These are phyloP conservation scores for Neonectria sp. DNA, from an alignment of 2,329 filamentous ascomycete genomes.

Conservation along the genomic window DNA sequence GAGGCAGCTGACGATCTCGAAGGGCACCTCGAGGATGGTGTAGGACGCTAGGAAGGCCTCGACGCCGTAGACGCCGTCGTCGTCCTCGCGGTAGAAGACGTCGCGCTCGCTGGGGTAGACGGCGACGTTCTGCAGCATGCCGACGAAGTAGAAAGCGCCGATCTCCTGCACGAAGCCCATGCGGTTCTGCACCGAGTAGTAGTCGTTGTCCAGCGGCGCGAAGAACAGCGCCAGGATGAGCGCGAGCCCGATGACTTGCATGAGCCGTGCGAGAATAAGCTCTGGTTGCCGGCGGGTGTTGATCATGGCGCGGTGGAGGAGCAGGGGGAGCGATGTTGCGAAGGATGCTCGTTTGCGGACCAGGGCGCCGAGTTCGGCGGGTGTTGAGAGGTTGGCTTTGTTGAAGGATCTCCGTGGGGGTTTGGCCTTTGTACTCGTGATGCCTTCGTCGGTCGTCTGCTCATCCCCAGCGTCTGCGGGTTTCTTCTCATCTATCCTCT, in stretches of 20 bases:
- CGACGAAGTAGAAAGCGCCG: constrained; percentile 80
- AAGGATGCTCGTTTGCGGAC: constrained; percentile 76
- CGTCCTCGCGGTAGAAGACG: constrained; percentile 84
- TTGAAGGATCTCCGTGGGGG: constrained; percentile 59
- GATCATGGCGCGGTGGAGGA: constrained; percentile 77
- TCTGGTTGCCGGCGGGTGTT: constrained; percentile 79
- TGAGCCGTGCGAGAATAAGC: constrained; percentile 74
- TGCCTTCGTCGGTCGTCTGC: neutral
- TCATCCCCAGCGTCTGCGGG: neutral
- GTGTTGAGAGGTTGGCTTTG: constrained; percentile 70
- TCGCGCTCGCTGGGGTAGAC: constrained; percentile 81
- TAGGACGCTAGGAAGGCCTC: constrained; percentile 81
- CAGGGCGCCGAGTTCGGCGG: constrained; percentile 80
- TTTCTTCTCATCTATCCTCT: constrained; percentile 43
- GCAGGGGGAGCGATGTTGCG: constrained; percentile 73
- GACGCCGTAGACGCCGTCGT: constrained; percentile 79
- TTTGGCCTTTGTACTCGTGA: constrained; percentile 14
- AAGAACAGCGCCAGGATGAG: constrained; percentile 79
- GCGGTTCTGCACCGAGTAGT: constrained; percentile 79
- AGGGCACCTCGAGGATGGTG: constrained; percentile 78
- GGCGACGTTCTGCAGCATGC: constrained; percentile 85
- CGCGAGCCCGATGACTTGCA: constrained; percentile 76
- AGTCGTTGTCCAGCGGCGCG: constrained; percentile 78
- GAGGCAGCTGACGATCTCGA: constrained; percentile 76
- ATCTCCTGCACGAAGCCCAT: constrained; percentile 83